A percentile compares a stretch with the other conserved stretches of the same genome.
Conservation (phyloP, 306 rosid species). For the Mucuna pruriens region DNA sequence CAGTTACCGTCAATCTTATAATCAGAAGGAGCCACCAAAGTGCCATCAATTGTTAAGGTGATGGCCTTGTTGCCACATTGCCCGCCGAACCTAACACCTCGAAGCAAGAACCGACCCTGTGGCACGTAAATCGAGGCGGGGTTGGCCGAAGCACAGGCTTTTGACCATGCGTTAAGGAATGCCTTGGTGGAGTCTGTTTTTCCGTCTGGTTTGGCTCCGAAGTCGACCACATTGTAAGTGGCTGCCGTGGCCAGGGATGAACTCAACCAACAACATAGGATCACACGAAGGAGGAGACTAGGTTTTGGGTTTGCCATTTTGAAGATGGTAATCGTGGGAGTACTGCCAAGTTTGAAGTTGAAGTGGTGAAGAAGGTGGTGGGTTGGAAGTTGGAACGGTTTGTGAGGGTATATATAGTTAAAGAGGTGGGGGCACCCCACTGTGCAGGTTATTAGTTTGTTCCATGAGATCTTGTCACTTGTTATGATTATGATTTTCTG, state of each 20-base stretch:
- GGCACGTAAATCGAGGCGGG: conserved; percentile 48
- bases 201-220: conserved; percentile 61
- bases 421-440: not conserved
- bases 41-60: conserved; percentile 52
- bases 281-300: not conserved
- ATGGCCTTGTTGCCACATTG: conserved; percentile 41
- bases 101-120: conserved; percentile 49
- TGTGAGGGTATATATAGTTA: conserved; percentile 40
- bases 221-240: conserved; percentile 45
- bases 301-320: conserved; percentile 5
- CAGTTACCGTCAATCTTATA: conserved; percentile 39
- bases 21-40: conserved; percentile 50
- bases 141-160: conserved; percentile 45
- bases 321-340: not conserved
- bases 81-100: conserved; percentile 30
- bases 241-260: not conserved
- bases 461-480: not conserved
- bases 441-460: not conserved
- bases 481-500: no score
- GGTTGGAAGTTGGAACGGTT: conserved; percentile 35
- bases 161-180: conserved; percentile 53
- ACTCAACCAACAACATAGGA: not conserved
- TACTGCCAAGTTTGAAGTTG: conserved; percentile 7
- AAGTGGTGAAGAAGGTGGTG: conserved; percentile 30
- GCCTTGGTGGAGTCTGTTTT: conserved; percentile 56